Evolutionary conservation across 1,139 yeast genomes (phyloP).

Genomic region (Protomyces arabidopsidicola): DNA sequence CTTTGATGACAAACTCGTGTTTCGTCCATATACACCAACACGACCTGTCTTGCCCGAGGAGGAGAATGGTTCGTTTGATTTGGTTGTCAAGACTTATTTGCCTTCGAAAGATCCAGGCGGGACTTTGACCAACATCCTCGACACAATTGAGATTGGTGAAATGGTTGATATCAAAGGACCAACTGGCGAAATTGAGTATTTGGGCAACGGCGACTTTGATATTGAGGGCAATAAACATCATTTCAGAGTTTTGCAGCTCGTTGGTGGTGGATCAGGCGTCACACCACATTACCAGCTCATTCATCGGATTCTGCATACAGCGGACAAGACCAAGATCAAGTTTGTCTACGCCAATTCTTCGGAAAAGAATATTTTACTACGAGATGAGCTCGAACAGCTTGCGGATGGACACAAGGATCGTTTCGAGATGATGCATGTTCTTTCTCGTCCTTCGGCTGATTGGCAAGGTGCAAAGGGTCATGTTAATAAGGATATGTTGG

Average conservation of each 20-base stretch:
- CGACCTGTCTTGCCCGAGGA: slow-evolving; percentile 33
- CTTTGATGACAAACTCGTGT: slow-evolving; percentile 36
- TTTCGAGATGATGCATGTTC: slow-evolving; percentile 28
- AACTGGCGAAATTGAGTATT: slow-evolving; percentile 71
- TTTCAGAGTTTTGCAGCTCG: slow-evolving; percentile 61
- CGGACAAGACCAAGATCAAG: slow-evolving; percentile 76
- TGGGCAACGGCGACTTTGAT: slow-evolving; percentile 55
- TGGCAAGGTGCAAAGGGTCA: slow-evolving; percentile 29
- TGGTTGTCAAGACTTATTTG: slow-evolving; percentile 31
- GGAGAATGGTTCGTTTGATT: slow-evolving; percentile 11
- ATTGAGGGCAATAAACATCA: slow-evolving; percentile 44
- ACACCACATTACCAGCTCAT: slow-evolving; percentile 70
- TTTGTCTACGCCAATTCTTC: slow-evolving; percentile 75
- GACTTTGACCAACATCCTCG: slow-evolving; percentile 73
- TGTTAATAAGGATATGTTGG: slow-evolving; percentile 16
- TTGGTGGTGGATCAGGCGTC: slow-evolving; percentile 87
- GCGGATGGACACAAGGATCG: slow-evolving; percentile 44
- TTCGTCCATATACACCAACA: slow-evolving; percentile 50
- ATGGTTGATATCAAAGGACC: slow-evolving; percentile 51
- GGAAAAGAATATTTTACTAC: slow-evolving; percentile 70
- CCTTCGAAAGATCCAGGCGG: slow-evolving; percentile 49
- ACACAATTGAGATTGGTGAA: slow-evolving; percentile 38
- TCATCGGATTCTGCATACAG: slow-evolving; percentile 60
- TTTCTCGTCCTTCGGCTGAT: slow-evolving; percentile 22
- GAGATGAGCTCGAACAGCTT: slow-evolving; percentile 67